Conservation (phyloP, 2,329 filamentous ascomycete species). For the Fusarium tuaranense region DNA sequence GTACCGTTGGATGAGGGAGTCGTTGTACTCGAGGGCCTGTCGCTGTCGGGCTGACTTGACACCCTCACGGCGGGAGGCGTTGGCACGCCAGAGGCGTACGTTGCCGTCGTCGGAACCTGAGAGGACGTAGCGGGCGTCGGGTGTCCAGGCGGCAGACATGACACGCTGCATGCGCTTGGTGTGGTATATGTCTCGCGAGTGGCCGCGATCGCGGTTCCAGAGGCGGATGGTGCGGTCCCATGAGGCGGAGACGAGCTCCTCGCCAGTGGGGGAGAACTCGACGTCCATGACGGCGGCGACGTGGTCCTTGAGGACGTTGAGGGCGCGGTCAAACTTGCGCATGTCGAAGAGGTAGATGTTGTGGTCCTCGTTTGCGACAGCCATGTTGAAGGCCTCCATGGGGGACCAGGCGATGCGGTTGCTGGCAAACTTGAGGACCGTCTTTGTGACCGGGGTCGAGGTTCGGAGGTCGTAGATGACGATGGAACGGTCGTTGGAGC, state of each 20-base stretch:
- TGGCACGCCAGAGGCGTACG: slow-evolving; percentile 84
- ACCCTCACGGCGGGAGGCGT: slow-evolving; percentile 85
- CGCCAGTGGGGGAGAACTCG: slow-evolving; percentile 92
- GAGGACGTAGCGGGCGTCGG: slow-evolving; percentile 89
- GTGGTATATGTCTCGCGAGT: slow-evolving; percentile 94
- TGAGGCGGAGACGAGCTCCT: slow-evolving; percentile 90
- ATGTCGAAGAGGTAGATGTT: slow-evolving; percentile 92
- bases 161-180: slow-evolving; percentile 98
- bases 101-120: slow-evolving; percentile 96
- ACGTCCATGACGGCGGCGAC: slow-evolving; percentile 95
- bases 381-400: slow-evolving; percentile 96
- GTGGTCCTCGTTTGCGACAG: slow-evolving; percentile 93
- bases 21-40: slow-evolving; percentile 92
- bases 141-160: slow-evolving; percentile 85
- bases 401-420: slow-evolving; percentile 94
- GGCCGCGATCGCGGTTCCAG: slow-evolving; percentile 83
- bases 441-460: slow-evolving; percentile 83
- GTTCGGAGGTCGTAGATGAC: slow-evolving; percentile 95
- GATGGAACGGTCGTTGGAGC: slow-evolving; percentile 85
- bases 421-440: slow-evolving; percentile 82
- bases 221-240: slow-evolving; percentile 88
- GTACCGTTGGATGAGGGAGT: slow-evolving; percentile 84
- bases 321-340: slow-evolving; percentile 85
- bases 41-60: slow-evolving; percentile 88
- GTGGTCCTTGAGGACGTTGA: slow-evolving; percentile 92